Evolutionary conservation across 805 yeast species (phyloP), one percentile per base, ranked within the genome.

Genomic region (Teunomyces lycoperdinae): DNA sequence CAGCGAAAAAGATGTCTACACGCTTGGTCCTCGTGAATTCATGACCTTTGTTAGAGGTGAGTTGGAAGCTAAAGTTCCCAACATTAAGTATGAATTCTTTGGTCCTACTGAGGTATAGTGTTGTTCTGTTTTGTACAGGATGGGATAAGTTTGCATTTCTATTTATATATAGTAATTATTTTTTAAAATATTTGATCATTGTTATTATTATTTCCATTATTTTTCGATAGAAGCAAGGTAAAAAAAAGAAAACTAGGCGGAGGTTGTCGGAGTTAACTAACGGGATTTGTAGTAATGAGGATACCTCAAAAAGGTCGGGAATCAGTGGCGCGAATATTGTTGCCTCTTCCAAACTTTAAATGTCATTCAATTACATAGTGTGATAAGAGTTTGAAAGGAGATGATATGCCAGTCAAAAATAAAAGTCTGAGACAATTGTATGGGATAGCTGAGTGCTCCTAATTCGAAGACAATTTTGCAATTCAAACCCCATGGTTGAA

Each of bases 11-110:
- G 68, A 64, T 11, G 58, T 66, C 14, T 71, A 69, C 52, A 41
- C 68, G 30, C 51, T 68, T 28, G 76, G 76, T 9, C 75, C 76
- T 17, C 55, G 55, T 27, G 52, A 47, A 4, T 71, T 66, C 47
- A 68, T 68, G 72, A 53, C 50, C 9, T 53, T 53, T 28, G 62
- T 70, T 24, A 56, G 51, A 20, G 49, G 43, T 2, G 56, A 55
- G n/a, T 58, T 70, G 42, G 50, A 38, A 11, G 36, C 35, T 7
- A 53, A 51, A 8, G 62, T 62, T 10, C 42, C 50, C 16, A 13
- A 35, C 9, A 50, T 68, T 20, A 46, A 56, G 29, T 50, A 60
- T 14, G 74, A 69, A 52, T 59, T 55, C 42, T 70, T 67, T 50
- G 74, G 74, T 14, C 72, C 73, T 33, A 54, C 59, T 20, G 62